These are phyloP conservation scores for Diplocarpon mali DNA, from an alignment of 2,329 filamentous ascomycete genomes.

Conservation along the genomic window DNA sequence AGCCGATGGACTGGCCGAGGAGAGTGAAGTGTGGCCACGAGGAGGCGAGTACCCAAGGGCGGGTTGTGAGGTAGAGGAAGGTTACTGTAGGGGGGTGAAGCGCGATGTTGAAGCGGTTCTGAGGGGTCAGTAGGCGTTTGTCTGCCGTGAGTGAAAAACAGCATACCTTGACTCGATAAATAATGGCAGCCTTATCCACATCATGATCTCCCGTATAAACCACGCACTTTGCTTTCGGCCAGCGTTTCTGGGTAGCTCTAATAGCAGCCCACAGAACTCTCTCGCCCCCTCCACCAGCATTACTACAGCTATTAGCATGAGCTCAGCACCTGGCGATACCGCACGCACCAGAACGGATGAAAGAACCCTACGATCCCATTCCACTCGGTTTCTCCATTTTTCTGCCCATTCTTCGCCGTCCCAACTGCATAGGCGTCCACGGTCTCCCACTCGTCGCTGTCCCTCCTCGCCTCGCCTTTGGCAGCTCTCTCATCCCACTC, in stretches of 20 bases:
- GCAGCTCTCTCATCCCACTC: conserved; percentile 8
- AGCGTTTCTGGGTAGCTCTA: conserved; percentile 76
- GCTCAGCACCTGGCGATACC: background rate
- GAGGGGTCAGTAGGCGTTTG: conserved; percentile 1
- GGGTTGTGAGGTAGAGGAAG: conserved; percentile 84
- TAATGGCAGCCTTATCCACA: conserved; percentile 66
- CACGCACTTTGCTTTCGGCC: conserved; percentile 79
- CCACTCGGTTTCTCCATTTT: conserved; percentile 48
- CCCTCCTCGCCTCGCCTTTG: conserved; percentile 28
- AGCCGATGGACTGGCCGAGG: conserved; percentile 86
- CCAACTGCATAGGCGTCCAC: conserved; percentile 44
- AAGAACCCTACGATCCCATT: conserved; percentile 89
- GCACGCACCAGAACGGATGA: conserved; percentile 78
- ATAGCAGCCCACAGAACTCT: conserved; percentile 94
- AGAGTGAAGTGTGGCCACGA: conserved; percentile 91
- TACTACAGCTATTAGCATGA: conserved; percentile 39
- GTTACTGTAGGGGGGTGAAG: conserved; percentile 72
- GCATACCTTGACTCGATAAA: conserved; percentile 61
- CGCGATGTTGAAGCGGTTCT: conserved; percentile 85
- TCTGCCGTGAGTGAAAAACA: background rate
- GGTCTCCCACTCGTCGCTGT: conserved; percentile 58
- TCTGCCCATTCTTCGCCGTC: conserved; percentile 33
- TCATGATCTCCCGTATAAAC: conserved; percentile 96
- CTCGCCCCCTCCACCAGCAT: conserved; percentile 92
- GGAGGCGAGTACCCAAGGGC: conserved; percentile 73